Evolutionary conservation across 2,329 filamentous ascomycete genomes (phyloP).

Genomic region (Volutella citrinella): DNA sequence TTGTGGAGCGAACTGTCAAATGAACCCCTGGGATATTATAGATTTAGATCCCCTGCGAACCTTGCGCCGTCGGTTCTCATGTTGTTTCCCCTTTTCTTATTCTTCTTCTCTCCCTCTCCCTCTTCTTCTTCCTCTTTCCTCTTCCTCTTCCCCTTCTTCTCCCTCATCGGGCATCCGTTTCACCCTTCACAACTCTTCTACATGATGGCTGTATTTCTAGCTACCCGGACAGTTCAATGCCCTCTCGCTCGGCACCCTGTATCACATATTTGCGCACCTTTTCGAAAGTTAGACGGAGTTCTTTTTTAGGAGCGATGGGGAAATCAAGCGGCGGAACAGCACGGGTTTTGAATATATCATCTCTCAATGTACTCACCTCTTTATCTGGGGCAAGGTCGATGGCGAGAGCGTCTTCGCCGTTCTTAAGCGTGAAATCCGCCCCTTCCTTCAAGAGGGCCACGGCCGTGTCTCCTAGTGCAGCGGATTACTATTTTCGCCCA

Average conservation of each 20-base stretch:
- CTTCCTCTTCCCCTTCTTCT: slow-evolving; percentile 13
- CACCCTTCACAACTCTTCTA: too few species aligned
- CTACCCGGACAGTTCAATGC: slow-evolving; percentile 57
- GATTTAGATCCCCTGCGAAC: slow-evolving; percentile 6
- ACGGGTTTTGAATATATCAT: too few species aligned
- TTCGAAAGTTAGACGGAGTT: slow-evolving; percentile 20
- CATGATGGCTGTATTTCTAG: slow-evolving; percentile 22
- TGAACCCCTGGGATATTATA: slow-evolving; percentile 32
- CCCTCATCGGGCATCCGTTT: too few species aligned
- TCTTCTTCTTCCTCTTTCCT: slow-evolving; percentile 8
- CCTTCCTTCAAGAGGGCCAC: slow-evolving; percentile 79
- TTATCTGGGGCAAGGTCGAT: slow-evolving; percentile 83
- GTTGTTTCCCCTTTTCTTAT: slow-evolving; percentile 9
- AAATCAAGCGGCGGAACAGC: too few species aligned
- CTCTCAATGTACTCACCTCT: slow-evolving; percentile 55
- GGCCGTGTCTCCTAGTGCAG: slow-evolving; percentile 67
- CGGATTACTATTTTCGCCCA: neutral
- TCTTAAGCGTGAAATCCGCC: slow-evolving; percentile 76
- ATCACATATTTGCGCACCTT: slow-evolving; percentile 75
- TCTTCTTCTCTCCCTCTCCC: slow-evolving; percentile 9
- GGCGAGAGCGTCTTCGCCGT: slow-evolving; percentile 66
- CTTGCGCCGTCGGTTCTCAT: too few species aligned
- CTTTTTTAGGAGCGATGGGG: slow-evolving; percentile 5
- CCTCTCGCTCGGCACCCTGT: slow-evolving; percentile 77
- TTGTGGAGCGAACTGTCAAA: slow-evolving; percentile 81